Evolutionary conservation across 495 filamentous ascomycete species (phyloP).

Genomic region (Parathielavia appendiculata): DNA sequence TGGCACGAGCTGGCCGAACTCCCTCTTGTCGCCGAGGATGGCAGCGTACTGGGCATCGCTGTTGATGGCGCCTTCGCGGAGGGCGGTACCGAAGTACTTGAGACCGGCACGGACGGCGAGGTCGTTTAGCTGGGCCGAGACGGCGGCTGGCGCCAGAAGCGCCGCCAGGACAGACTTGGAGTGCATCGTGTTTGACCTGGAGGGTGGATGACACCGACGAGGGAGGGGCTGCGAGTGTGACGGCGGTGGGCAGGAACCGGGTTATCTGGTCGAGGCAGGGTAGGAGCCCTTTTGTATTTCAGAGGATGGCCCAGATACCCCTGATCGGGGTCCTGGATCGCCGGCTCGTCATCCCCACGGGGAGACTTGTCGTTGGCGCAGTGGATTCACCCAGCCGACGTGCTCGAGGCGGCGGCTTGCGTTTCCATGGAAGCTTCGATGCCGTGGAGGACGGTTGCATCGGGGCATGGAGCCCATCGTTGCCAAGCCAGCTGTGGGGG

Average conservation of each 20-base stretch:
- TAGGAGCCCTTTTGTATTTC: background rate
- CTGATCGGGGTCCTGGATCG: background rate
- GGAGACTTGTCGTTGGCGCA: background rate
- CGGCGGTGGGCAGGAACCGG: background rate
- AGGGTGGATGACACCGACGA: background rate
- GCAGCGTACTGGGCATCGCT: conserved; percentile 47
- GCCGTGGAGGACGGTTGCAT: background rate
- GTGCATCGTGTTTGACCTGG: conserved; percentile 21
- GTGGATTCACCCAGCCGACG: background rate
- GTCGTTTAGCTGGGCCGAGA: conserved; percentile 42
- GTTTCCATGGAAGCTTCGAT: background rate
- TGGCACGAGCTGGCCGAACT: conserved; percentile 57
- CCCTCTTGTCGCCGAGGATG: conserved; percentile 44
- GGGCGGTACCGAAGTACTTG: conserved; percentile 56
- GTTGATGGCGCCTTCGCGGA: conserved; percentile 47
- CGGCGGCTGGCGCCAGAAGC: conserved; percentile 30
- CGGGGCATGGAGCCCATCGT: background rate
- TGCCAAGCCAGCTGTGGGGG: background rate
- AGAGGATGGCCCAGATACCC: background rate
- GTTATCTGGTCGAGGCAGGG: background rate
- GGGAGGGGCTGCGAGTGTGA: background rate
- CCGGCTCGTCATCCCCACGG: conserved; percentile 10
- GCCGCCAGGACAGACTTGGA: conserved; percentile 22
- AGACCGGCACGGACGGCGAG: conserved; percentile 50
- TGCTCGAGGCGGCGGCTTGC: conserved; percentile 1